Evolutionary conservation across 805 yeast species (phyloP).

Genomic region (Saturnispora ahearnii): DNA sequence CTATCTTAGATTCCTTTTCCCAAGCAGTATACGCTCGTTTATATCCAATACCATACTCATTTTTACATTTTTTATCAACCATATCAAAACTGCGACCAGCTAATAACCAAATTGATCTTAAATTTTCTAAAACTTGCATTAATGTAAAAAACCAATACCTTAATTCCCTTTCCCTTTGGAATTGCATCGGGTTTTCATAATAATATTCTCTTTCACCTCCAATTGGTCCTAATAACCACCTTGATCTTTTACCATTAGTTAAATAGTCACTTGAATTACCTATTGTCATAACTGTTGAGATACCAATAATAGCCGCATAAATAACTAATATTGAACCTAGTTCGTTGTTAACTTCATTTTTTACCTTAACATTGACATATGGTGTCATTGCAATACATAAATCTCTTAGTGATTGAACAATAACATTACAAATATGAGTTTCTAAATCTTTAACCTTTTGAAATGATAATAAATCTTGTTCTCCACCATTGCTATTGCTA

Average conservation of each 20-base stretch:
- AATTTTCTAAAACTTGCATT: neutral
- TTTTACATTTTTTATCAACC: constrained; percentile 2
- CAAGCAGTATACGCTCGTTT: constrained; percentile 1
- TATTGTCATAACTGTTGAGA: constrained; percentile 4
- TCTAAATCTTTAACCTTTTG: constrained; percentile 27
- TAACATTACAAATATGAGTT: constrained; percentile 18
- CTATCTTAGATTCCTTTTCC: neutral
- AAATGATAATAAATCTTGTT: no score
- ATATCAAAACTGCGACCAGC: neutral
- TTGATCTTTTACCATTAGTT: neutral
- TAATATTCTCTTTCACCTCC: neutral
- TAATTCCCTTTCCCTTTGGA: constrained; percentile 3
- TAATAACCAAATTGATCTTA: neutral
- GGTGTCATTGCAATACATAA: constrained; percentile 31
- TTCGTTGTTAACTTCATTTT: constrained; percentile 14
- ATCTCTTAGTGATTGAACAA: constrained; percentile 35
- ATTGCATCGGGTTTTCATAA: neutral
- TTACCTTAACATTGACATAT: constrained; percentile 33
- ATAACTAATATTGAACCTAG: constrained; percentile 39
- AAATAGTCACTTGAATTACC: constrained; percentile 4
- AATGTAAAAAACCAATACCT: constrained; percentile 6
- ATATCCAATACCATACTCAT: constrained; percentile 5
- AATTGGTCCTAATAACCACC: constrained; percentile 3
- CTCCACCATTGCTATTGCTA: no score
- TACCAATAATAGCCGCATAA: constrained; percentile 27